Base-by-base conservation (phyloP, 2,329 filamentous ascomycete genomes). In the Alternaria atra region DNA sequence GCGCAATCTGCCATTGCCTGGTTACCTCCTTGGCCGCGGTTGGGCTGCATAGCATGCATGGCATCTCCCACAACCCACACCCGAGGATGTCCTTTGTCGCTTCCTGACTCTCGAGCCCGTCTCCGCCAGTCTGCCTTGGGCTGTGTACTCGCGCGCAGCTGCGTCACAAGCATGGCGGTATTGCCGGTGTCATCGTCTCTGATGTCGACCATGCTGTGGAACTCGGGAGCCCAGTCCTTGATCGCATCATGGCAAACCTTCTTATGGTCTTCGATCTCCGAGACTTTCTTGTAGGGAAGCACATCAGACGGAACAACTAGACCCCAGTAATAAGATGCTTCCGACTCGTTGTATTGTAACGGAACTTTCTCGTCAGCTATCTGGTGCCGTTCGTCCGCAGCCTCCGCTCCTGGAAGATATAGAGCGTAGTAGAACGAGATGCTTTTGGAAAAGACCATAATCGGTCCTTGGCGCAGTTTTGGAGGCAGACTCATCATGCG, bases 1-100 rank as follows among this genome's bases (percentile, higher is more conserved):
- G 35, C 50, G 17, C 34, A 39, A 29, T 52, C 50, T 3, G 32
- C 30, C 12, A 52, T 9, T 12, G 50, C 50, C 25, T 52, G 50
- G 29, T 52, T 52, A 29, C 50, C 50, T 35, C 50, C 50, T 42
- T 52, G 50, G 20, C 50, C 50, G n/a, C 50, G 50, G 29, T 52
- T 52, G 10, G 50, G 50, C 23, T 52, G 50, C 50, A 52, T 52
- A 20, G 50, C 50, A 29, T 52, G 50, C 13, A 52, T 40, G 23
- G 50, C 50, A 20, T 52, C 50, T 25, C 50, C 50, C 23, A 52
- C 40, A 17, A 52, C 30, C 50, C 50, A 52, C 23, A 52, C 50
- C 6, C 50, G 50, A 27, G 35, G 34, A 42, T 42, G 23, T 40
- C 50, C 50, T 17, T 30, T 32, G n/a, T 20, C 29, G 25, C 35